A percentile compares a stretch with the other conserved stretches of the same genome.
Conservation (phyloP, 768 basidiomycete genomes). For the Chalciporus piperatus region DNA sequence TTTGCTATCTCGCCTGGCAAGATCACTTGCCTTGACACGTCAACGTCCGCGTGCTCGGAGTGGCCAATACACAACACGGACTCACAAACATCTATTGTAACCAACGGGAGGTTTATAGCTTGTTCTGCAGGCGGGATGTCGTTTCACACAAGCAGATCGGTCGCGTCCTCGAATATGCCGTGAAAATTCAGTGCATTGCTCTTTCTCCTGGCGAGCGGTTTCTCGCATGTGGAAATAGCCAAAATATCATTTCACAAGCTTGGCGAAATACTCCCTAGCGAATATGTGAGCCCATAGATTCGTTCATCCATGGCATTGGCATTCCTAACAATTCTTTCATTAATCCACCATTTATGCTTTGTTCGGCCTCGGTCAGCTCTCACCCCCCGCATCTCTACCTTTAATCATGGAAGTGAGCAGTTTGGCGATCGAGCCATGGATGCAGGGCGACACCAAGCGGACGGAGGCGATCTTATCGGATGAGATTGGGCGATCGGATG, state of each 20-base stretch:
- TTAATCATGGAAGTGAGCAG: background rate
- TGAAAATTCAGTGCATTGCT: background rate
- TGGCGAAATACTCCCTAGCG: background rate
- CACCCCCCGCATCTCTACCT: no score
- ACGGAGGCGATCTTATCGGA: no score
- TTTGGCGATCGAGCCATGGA: conserved; percentile 2
- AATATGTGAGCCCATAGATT: background rate
- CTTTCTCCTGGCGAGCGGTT: background rate
- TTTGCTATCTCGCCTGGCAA: no score
- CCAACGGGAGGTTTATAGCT: background rate
- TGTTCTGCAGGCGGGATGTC: background rate
- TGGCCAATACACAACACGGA: no score
- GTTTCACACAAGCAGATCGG: background rate
- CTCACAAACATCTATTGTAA: background rate
- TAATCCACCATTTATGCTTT: no score
- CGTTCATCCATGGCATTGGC: no score
- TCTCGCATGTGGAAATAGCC: background rate
- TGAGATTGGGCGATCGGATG: no score
- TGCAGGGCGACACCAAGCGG: background rate
- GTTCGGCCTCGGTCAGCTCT: no score
- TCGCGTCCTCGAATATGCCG: background rate
- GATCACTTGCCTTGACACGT: no score
- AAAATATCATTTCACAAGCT: background rate
- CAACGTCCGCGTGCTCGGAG: no score
- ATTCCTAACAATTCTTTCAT: background rate